These are phyloP conservation scores for Eutrema salsugineum DNA, from an alignment of 441 rosid genomes.

Conservation along the genomic window DNA sequence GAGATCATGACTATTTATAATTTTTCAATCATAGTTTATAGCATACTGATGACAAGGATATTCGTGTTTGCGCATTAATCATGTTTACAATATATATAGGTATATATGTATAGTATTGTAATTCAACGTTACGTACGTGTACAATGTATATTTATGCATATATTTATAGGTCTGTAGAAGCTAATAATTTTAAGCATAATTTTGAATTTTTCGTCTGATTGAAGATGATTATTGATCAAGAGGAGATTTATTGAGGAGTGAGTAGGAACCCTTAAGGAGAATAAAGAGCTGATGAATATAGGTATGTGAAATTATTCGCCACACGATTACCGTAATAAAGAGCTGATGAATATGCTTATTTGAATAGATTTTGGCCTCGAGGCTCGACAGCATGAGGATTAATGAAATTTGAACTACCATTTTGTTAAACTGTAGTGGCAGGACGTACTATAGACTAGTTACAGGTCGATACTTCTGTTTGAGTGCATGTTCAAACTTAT, in stretches of 20 bases:
- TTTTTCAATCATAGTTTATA: not conserved
- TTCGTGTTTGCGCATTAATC: constrained; percentile 1
- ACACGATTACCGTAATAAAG: not conserved
- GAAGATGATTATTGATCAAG: not conserved
- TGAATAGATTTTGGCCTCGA: no score
- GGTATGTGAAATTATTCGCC: not conserved
- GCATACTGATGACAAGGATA: constrained; percentile 14
- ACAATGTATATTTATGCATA: not conserved
- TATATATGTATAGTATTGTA: not conserved
- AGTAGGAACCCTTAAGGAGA: not conserved
- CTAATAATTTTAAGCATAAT: not conserved
- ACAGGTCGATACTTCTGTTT: no score
- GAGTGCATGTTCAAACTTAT: no score
- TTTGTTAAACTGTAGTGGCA: no score
- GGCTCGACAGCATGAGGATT: no score
- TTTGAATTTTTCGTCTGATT: not conserved
- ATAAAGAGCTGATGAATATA: not conserved
- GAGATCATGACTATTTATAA: not conserved
- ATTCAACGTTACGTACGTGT: not conserved
- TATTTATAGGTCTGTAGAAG: not conserved
- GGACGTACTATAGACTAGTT: no score
- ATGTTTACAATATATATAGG: not conserved
- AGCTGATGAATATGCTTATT: no score
- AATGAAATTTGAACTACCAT: no score
- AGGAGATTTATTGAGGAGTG: not conserved